Evolutionary conservation across 352 stramenopile species (phyloP).

Genomic region (Globisporangium middletonii): DNA sequence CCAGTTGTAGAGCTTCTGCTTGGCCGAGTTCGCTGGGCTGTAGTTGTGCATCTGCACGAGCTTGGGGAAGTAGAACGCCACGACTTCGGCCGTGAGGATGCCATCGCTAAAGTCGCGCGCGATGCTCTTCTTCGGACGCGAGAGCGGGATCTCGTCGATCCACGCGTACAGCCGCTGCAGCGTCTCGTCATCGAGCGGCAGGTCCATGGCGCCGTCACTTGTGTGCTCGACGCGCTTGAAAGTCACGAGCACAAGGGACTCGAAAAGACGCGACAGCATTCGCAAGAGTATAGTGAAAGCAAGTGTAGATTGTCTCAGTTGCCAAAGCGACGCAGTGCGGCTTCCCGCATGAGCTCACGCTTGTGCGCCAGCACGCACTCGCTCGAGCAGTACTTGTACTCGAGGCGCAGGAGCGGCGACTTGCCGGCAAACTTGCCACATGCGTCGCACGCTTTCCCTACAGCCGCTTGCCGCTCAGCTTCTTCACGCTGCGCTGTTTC

Average conservation of each 20-base stretch:
- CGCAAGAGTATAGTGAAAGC: neutral
- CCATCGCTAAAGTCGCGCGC: slow-evolving; percentile 94
- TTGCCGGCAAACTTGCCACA: slow-evolving; percentile 81
- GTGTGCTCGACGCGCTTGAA: neutral
- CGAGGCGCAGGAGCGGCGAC: slow-evolving; percentile 87
- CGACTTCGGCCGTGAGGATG: slow-evolving; percentile 86
- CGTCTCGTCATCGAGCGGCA: slow-evolving; percentile 83
- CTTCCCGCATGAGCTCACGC: slow-evolving; percentile 90
- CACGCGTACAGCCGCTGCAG: slow-evolving; percentile 93
- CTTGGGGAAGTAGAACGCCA: slow-evolving; percentile 93
- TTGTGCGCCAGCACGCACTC: slow-evolving; percentile 92
- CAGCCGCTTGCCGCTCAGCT: slow-evolving; percentile 64
- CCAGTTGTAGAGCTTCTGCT: slow-evolving; percentile 96
- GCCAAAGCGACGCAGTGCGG: slow-evolving; percentile 78
- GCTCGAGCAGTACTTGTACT: slow-evolving; percentile 93
- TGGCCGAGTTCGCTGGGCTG: slow-evolving; percentile 87
- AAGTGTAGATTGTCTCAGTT: slow-evolving; percentile 16
- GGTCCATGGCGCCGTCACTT: slow-evolving; percentile 26
- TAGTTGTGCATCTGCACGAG: slow-evolving; percentile 97
- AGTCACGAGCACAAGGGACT: too few relatives aligned
- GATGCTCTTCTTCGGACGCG: slow-evolving; percentile 94
- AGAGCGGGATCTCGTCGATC: slow-evolving; percentile 94
- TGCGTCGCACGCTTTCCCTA: slow-evolving; percentile 67
- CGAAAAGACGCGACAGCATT: slow-evolving; percentile 29
- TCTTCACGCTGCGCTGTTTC: slow-evolving; percentile 59